phyloP scores from a whole-genome alignment of 257 asterid species.

The Penstemon eatonii region DNA sequence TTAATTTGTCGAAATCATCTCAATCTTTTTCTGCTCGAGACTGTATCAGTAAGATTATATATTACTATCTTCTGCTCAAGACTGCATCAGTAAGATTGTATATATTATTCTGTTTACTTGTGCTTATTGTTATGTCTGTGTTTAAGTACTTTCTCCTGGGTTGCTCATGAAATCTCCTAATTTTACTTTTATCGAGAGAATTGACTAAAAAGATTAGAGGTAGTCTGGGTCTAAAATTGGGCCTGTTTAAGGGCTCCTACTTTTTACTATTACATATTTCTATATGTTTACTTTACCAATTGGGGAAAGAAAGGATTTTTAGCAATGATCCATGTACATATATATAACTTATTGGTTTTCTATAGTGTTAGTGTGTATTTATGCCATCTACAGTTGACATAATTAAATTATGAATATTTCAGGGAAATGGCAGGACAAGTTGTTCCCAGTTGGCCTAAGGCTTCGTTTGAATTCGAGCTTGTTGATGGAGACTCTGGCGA shows the following conservation, averaged over 20 bases:
- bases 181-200: constrained; percentile 6
- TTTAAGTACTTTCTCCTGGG: constrained; percentile 21
- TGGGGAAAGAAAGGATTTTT: not conserved
- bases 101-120: not conserved
- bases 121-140: not conserved
- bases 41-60: constrained; percentile 34
- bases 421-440: constrained; percentile 74
- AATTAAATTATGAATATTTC: not conserved
- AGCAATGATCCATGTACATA: not conserved
- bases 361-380: not conserved
- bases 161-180: not conserved
- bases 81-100: constrained; percentile 32
- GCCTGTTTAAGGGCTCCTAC: not conserved
- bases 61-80: not conserved
- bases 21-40: constrained; percentile 10
- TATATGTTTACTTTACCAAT: not conserved
- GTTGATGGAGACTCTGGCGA: constrained; percentile 68
- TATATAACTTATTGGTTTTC: constrained; percentile 12
- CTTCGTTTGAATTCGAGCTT: constrained; percentile 71
- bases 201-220: not conserved
- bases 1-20: constrained; percentile 33
- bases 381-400: not conserved
- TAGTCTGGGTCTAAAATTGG: not conserved
- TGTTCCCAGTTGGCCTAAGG: constrained; percentile 39
- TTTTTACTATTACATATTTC: not conserved